phyloP scores from a whole-genome alignment of 176 grass and related monocot species.

The Pontederia crassipes region DNA sequence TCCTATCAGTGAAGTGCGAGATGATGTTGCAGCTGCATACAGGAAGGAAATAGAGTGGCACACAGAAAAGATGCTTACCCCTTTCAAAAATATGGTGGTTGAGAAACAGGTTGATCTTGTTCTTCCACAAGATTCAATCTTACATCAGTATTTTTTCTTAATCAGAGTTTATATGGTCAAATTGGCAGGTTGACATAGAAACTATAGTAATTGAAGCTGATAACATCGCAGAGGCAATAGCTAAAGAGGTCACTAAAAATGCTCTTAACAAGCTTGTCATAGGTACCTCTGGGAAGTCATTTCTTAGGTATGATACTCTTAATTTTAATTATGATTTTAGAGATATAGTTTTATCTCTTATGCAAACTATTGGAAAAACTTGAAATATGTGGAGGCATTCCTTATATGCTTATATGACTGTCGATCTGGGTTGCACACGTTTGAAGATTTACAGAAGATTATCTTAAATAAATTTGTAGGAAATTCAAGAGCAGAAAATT shows the following conservation, averaged over 20 bases:
- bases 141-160: background rate
- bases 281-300: constrained; percentile 30
- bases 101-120: constrained; percentile 17
- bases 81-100: constrained; percentile 38
- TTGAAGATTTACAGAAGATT: background rate
- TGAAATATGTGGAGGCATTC: background rate
- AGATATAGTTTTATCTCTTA: too few relatives aligned
- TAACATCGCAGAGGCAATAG: constrained; percentile 37
- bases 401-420: background rate
- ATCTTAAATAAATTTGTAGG: constrained; percentile 11
- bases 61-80: constrained; percentile 29
- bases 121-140: background rate
- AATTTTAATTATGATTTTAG: background rate
- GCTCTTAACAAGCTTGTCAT: constrained; percentile 39
- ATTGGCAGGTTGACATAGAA: constrained; percentile 36
- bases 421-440: background rate
- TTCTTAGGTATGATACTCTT: constrained; percentile 28
- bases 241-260: constrained; percentile 27
- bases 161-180: background rate
- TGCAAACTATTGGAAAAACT: too few relatives aligned
- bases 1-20: constrained; percentile 33
- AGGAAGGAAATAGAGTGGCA: constrained; percentile 31
- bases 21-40: constrained; percentile 35
- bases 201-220: constrained; percentile 39
- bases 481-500: constrained; percentile 27